A percentile compares a stretch with the other conserved stretches of the same genome.
phyloP scores from a whole-genome alignment of 805 yeast genomes.

The Torulaspora delbrueckii region DNA sequence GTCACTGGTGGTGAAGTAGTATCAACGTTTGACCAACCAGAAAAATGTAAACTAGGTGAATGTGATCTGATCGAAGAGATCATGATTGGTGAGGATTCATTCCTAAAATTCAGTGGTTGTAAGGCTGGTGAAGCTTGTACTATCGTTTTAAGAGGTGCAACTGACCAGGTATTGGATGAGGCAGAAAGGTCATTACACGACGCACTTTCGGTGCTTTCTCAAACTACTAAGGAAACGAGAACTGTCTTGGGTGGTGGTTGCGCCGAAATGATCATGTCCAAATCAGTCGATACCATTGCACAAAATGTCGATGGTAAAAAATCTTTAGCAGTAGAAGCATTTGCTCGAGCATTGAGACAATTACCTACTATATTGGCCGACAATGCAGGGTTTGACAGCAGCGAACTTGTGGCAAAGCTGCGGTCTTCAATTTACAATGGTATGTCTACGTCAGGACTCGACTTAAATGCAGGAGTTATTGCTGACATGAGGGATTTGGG shows the following conservation, averaged over 20 bases:
- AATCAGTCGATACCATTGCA: slow-evolving; percentile 90
- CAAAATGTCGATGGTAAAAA: slow-evolving; percentile 91
- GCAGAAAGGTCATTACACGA: slow-evolving; percentile 96
- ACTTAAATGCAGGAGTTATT: slow-evolving; percentile 73
- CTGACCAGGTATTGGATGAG: slow-evolving; percentile 93
- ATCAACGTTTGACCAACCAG: slow-evolving; percentile 92
- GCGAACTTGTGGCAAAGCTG: slow-evolving; percentile 84
- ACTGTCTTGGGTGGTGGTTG: slow-evolving; percentile 95
- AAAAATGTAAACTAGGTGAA: slow-evolving; percentile 75
- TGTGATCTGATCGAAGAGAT: slow-evolving; percentile 90
- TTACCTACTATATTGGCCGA: slow-evolving; percentile 94
- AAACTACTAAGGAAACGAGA: slow-evolving; percentile 87
- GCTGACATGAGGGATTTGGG: slow-evolving; percentile 95
- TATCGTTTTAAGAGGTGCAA: slow-evolving; percentile 92
- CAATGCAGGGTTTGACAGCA: slow-evolving; percentile 94
- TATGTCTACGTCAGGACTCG: slow-evolving; percentile 84
- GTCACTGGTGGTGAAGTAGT: slow-evolving; percentile 98
- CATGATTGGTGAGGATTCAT: slow-evolving; percentile 85
- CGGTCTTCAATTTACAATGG: slow-evolving; percentile 86
- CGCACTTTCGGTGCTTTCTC: slow-evolving; percentile 91
- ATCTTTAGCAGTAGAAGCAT: slow-evolving; percentile 89
- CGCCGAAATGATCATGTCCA: slow-evolving; percentile 93
- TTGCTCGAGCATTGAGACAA: slow-evolving; percentile 90
- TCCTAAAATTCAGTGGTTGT: slow-evolving; percentile 92
- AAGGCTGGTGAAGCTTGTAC: slow-evolving; percentile 96